Evolutionary conservation across 2,329 filamentous ascomycete genomes (phyloP), one percentile per base, ranked within the genome.

Genomic region (Dactylellina haptotyla): DNA sequence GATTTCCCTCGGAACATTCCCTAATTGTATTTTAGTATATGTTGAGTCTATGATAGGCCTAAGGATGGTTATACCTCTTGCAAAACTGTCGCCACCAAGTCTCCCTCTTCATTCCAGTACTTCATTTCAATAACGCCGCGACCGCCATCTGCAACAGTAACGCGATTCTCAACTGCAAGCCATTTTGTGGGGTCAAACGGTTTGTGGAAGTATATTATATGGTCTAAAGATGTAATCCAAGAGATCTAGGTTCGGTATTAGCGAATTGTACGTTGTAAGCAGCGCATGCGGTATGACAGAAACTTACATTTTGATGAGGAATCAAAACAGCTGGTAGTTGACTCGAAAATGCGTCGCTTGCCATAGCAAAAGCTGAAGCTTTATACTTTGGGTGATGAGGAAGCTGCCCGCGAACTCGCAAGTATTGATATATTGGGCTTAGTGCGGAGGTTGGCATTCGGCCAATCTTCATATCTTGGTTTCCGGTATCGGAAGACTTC

Each of bases 211-310:
- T 72, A 72, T 1, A 72, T 61, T 4, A 51, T 20, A 30, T 72
- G 67, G 23, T 65, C 59, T 3, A 72, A 25, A 1, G 67, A 72
- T 12, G 67, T 72, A n/a, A 72, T 61, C 67, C 67, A 72, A 10
- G 41, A 43, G 30, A 63, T 26, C 58, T 63, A 10, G 18, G 20
- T 18, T 48, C 28, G 43, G 23, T 23, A 14, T 26, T 32, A 51
- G 30, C 26, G 9, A 8, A 23, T 23, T 16, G n/a, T 23, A 28
- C n/a, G 26, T 5, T 14, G 3, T 18, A 26, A 6, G 9, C 9
- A 16, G 39, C 26, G 2, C 18, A 14, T 1, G 18, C 14, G 9
- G 2, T 12, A 25, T 2, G 12, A 12, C 16, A n/a, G n/a, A n/a
- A 53, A 59, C 67, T 28, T 25, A 72, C 67, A 50, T 72, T 23